Percentiles rank a stretch among this genome's conserved stretches.
Evolutionary conservation across 257 asterid genomes (phyloP).

Genomic region (Schizonepeta tenuifolia): DNA sequence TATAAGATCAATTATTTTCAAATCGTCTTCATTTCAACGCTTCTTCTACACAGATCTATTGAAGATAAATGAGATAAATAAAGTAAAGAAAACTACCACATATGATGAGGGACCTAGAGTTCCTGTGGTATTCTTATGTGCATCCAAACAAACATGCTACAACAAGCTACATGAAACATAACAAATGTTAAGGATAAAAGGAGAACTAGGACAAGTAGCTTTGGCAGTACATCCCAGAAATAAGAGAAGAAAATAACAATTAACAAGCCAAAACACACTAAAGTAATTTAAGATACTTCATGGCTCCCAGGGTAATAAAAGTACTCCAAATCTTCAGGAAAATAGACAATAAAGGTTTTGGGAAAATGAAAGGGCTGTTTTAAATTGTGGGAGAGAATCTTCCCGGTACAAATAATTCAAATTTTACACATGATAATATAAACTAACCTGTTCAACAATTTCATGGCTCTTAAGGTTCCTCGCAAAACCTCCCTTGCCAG

Average conservation of each 20-base stretch:
- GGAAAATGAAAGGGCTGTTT: background rate
- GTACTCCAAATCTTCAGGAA: background rate
- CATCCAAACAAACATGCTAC: background rate
- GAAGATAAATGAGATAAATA: background rate
- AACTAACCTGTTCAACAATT: constrained; percentile 87
- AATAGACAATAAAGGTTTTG: background rate
- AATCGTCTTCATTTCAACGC: background rate
- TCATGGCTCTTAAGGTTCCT: constrained; percentile 94
- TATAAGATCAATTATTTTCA: background rate
- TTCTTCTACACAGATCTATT: constrained; percentile 15
- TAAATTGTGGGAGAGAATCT: background rate
- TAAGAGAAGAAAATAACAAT: constrained; percentile 17
- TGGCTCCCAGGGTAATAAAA: constrained; percentile 5
- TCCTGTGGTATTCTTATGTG: background rate
- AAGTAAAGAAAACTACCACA: no score
- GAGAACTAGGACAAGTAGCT: constrained; percentile 7
- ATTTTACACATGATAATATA: background rate
- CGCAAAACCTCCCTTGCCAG: constrained; percentile 95
- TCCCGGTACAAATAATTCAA: constrained; percentile 21
- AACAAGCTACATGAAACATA: constrained; percentile 11
- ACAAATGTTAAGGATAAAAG: constrained; percentile 4
- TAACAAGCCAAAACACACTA: constrained; percentile 6
- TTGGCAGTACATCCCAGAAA: background rate
- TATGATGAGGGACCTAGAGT: constrained; percentile 1
- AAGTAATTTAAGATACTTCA: background rate